Percentiles rank a stretch among this genome's conserved stretches.
phyloP scores from a whole-genome alignment of 2,329 filamentous ascomycete genomes.

The Fusarium nelsonii region DNA sequence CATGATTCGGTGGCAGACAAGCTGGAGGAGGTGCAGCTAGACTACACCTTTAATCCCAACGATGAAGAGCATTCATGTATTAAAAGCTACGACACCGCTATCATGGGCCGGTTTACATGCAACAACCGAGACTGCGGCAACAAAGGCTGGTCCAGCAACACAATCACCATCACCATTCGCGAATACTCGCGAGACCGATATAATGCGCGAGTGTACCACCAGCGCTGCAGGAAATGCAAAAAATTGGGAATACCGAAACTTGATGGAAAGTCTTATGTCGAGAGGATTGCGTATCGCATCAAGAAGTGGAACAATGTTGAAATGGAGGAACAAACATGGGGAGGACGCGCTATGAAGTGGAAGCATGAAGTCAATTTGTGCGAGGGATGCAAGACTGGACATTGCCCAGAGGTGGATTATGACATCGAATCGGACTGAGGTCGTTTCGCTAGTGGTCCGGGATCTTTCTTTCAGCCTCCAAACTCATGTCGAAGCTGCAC shows the following conservation, averaged over 20 bases:
- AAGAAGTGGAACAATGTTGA: constrained; percentile 53
- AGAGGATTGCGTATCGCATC: constrained; percentile 53
- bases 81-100: constrained; percentile 45
- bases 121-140: constrained; percentile 42
- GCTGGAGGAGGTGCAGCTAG: constrained; percentile 29
- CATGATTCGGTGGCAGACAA: constrained; percentile 29
- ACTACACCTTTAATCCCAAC: constrained; percentile 42
- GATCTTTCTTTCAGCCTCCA: neutral
- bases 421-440: neutral
- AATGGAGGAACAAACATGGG: constrained; percentile 24
- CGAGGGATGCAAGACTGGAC: constrained; percentile 54
- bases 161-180: constrained; percentile 52
- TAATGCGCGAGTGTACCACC: constrained; percentile 55
- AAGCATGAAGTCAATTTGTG: constrained; percentile 50
- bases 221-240: constrained; percentile 52
- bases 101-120: constrained; percentile 54
- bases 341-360: accelerated
- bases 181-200: constrained; percentile 49
- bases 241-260: constrained; percentile 46
- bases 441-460: neutral
- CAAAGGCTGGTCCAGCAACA: constrained; percentile 51
- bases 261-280: constrained; percentile 50
- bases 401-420: constrained; percentile 37
- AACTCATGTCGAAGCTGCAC: neutral
- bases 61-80: constrained; percentile 29